A percentile compares a stretch with the other conserved stretches of the same genome.
Conservation (phyloP, 2,329 filamentous ascomycete species). For the Penicillium sp. region DNA sequence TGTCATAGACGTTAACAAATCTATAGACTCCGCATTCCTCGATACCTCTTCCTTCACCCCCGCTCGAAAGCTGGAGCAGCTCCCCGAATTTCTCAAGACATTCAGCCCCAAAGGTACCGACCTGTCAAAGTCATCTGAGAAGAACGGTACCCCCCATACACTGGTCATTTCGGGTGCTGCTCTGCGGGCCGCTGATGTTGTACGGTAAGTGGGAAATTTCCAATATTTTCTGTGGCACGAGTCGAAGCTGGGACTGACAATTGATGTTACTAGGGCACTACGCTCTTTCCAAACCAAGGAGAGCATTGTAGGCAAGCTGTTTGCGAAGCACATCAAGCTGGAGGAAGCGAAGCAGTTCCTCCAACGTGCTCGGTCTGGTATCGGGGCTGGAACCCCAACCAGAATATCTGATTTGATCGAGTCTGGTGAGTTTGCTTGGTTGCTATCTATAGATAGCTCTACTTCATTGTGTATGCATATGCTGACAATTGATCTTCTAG, state of each 20-base stretch:
- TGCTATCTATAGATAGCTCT: neutral
- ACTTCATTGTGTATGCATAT: neutral
- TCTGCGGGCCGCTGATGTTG: slow-evolving; percentile 74
- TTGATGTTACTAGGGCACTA: slow-evolving; percentile 47
- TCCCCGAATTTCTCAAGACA: slow-evolving; percentile 69
- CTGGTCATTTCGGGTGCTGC: slow-evolving; percentile 79
- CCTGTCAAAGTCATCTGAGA: slow-evolving; percentile 57
- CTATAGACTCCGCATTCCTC: slow-evolving; percentile 59
- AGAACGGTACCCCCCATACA: slow-evolving; percentile 70
- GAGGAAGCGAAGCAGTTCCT: slow-evolving; percentile 74
- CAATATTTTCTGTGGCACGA: neutral
- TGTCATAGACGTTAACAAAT: neutral
- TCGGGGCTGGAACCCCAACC: slow-evolving; percentile 82
- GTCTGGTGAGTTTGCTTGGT: slow-evolving; percentile 51
- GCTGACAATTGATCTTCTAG: slow-evolving; percentile 31
- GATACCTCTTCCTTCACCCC: slow-evolving; percentile 70
- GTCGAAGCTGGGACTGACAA: slow-evolving; percentile 4
- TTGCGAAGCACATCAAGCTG: slow-evolving; percentile 96
- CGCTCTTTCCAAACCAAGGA: slow-evolving; percentile 73
- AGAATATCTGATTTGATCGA: slow-evolving; percentile 74
- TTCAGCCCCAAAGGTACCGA: slow-evolving; percentile 47
- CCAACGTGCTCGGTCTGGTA: slow-evolving; percentile 56
- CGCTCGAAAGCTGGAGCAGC: slow-evolving; percentile 58
- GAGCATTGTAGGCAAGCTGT: slow-evolving; percentile 74
- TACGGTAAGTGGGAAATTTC: slow-evolving; percentile 47